Percentiles rank a stretch among this genome's conserved stretches.
These are phyloP conservation scores for Didymellaceae sp. DNA, from an alignment of 2,329 filamentous ascomycete species.

Conservation along the genomic window DNA sequence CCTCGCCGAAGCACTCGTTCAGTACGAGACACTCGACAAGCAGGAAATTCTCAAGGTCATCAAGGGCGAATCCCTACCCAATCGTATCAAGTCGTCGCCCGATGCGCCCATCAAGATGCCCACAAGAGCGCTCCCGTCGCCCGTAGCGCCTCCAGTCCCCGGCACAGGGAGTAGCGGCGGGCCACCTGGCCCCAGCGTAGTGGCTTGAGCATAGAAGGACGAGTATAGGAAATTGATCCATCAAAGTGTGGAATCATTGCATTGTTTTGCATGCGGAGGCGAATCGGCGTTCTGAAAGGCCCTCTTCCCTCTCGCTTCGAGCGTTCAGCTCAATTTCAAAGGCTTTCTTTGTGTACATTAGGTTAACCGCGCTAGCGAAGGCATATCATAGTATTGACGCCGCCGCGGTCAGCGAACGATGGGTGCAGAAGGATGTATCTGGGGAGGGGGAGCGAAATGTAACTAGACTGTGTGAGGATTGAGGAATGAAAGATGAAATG, in stretches of 20 bases:
- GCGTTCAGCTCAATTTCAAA: slow-evolving; percentile 1
- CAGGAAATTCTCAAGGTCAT: slow-evolving; percentile 92
- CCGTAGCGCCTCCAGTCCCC: slow-evolving; percentile 27
- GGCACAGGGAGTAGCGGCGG: slow-evolving; percentile 19
- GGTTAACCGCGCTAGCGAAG: slow-evolving; percentile 11
- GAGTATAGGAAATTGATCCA: background rate
- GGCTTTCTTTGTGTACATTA: slow-evolving; percentile 20
- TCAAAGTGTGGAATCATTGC: background rate
- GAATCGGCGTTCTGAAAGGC: slow-evolving; percentile 15
- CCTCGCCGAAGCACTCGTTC: slow-evolving; percentile 84
- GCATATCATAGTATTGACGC: slow-evolving; percentile 1
- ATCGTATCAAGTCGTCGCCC: slow-evolving; percentile 66
- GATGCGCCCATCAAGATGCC: slow-evolving; percentile 73
- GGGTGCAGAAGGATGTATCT: background rate
- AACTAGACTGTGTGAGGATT: slow-evolving; percentile 10
- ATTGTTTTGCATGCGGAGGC: slow-evolving; percentile 19
- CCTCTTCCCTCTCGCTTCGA: slow-evolving; percentile 21
- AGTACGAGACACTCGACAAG: slow-evolving; percentile 91
- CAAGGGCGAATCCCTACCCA: slow-evolving; percentile 78
- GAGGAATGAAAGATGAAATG: slow-evolving; percentile 10
- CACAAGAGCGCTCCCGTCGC: slow-evolving; percentile 44
- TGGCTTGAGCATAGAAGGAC: slow-evolving; percentile 1
- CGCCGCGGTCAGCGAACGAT: background rate
- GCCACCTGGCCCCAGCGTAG: slow-evolving; percentile 11
- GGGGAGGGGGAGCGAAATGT: background rate